Conservation (phyloP, 2,329 filamentous ascomycete genomes). For the Knoxdaviesia capensis region DNA sequence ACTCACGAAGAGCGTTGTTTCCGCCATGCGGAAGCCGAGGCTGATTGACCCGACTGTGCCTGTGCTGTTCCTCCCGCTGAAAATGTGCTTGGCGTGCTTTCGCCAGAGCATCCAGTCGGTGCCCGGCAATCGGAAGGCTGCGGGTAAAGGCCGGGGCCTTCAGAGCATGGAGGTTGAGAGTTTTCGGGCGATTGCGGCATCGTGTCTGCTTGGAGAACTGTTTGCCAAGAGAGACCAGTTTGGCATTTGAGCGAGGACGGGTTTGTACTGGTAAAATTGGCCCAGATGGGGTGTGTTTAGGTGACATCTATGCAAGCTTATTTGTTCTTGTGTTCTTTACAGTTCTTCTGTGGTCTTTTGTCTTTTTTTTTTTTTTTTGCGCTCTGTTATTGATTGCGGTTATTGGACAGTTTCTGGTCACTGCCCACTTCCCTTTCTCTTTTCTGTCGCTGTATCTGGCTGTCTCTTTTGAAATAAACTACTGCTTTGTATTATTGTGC, state of each 20-base stretch:
- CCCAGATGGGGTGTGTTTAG: no score
- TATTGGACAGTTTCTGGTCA: no score
- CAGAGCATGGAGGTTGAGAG: slow-evolving; percentile 11
- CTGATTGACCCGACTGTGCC: not conserved
- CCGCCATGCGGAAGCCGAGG: no score
- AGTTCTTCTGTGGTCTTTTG: not conserved
- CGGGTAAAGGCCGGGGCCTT: slow-evolving; percentile 1
- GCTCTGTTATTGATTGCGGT: no score
- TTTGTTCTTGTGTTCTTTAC: not conserved
- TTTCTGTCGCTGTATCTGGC: not conserved
- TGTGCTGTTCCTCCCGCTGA: slow-evolving; percentile 1
- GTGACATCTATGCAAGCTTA: not conserved
- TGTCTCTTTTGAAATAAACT: not conserved
- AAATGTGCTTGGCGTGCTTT: slow-evolving; percentile 6
- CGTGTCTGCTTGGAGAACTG: slow-evolving; percentile 14
- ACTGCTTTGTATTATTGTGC: not conserved
- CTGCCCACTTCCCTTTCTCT: not conserved
- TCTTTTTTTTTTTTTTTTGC: not conserved
- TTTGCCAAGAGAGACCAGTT: not conserved
- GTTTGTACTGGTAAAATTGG: no score
- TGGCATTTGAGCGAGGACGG: no score
- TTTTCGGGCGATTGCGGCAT: slow-evolving; percentile 17
- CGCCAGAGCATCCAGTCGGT: slow-evolving; percentile 8
- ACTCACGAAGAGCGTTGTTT: no score
- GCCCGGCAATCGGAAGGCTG: slow-evolving; percentile 8